A percentile compares a stretch with the other conserved stretches of the same genome.
Conservation (phyloP, 495 filamentous ascomycete genomes). For the Tuber aestivum region DNA sequence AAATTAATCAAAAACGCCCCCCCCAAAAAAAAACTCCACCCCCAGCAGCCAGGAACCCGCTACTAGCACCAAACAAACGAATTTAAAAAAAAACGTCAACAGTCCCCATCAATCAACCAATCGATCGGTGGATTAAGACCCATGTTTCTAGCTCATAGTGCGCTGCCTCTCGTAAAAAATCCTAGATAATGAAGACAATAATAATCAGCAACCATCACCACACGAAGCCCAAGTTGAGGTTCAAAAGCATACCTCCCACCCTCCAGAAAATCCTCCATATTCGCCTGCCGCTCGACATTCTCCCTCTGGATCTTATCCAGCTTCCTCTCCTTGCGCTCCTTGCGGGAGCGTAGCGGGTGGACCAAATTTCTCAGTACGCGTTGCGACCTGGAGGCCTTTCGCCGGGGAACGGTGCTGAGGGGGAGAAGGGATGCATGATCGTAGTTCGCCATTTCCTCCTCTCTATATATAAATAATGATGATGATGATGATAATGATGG, state of each 20-base stretch:
- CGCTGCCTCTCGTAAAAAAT: background rate
- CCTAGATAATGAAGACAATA: background rate
- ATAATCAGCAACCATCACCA: background rate
- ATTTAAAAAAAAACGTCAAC: background rate
- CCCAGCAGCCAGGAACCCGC: background rate
- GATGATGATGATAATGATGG: no score
- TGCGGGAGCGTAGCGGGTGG: constrained; percentile 25
- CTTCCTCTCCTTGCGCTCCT: constrained; percentile 32
- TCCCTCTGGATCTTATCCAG: constrained; percentile 15
- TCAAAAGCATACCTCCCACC: constrained; percentile 22
- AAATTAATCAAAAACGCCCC: background rate
- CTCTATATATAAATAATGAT: background rate
- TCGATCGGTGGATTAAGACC: no score
- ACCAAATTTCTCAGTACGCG: constrained; percentile 22
- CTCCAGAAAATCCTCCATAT: constrained; percentile 27
- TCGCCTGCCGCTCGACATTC: constrained; percentile 19
- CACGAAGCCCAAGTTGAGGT: background rate
- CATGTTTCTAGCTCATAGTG: background rate
- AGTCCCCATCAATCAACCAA: background rate
- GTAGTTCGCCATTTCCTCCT: background rate
- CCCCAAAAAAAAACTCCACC: background rate
- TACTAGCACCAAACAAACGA: background rate
- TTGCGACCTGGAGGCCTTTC: constrained; percentile 26
- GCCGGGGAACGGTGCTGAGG: constrained; percentile 15
- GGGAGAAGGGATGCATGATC: constrained; percentile 13